A percentile compares a stretch with the other conserved stretches of the same genome.
Conservation (phyloP, 2,329 filamentous ascomycete genomes). For the Ilyonectria robusta region DNA sequence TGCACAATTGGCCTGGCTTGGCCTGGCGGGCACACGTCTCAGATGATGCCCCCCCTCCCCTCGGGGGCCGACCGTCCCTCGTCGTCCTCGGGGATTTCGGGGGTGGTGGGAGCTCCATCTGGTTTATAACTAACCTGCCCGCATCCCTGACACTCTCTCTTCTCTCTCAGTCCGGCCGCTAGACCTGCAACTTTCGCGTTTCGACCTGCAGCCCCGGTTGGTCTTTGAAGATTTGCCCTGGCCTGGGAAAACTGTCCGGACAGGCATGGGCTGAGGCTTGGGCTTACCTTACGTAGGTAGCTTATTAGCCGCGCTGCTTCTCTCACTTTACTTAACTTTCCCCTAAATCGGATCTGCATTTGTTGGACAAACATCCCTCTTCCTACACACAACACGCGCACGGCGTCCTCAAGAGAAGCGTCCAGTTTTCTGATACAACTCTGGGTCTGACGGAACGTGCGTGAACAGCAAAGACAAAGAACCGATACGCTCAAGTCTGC, state of each 20-base stretch:
- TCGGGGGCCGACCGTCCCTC: constrained; percentile 6
- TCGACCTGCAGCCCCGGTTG: constrained; percentile 1
- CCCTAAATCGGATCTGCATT: constrained; percentile 1
- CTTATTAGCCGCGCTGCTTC: constrained; percentile 21
- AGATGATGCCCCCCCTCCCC: constrained; percentile 16
- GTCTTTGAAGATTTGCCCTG: constrained; percentile 10
- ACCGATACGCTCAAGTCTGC: constrained; percentile 11
- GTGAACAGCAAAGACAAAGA: background rate
- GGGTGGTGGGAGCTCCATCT: constrained; percentile 11
- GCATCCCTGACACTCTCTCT: constrained; percentile 20
- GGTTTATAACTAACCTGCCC: constrained; percentile 12
- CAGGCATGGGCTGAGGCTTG: constrained; percentile 18
- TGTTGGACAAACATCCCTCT: background rate
- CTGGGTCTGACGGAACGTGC: constrained; percentile 6
- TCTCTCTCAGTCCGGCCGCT: background rate
- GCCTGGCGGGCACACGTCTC: constrained; percentile 15
- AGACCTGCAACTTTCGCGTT: background rate
- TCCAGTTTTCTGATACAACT: background rate
- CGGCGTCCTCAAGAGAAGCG: background rate
- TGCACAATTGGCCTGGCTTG: background rate
- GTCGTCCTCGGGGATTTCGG: background rate
- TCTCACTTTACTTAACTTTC: background rate
- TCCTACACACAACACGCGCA: background rate
- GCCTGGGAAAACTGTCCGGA: constrained; percentile 1
- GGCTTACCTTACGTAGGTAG: constrained; percentile 14